phyloP scores from a whole-genome alignment of 2,329 filamentous ascomycete species.

The Alternaria novae-zelandiae region DNA sequence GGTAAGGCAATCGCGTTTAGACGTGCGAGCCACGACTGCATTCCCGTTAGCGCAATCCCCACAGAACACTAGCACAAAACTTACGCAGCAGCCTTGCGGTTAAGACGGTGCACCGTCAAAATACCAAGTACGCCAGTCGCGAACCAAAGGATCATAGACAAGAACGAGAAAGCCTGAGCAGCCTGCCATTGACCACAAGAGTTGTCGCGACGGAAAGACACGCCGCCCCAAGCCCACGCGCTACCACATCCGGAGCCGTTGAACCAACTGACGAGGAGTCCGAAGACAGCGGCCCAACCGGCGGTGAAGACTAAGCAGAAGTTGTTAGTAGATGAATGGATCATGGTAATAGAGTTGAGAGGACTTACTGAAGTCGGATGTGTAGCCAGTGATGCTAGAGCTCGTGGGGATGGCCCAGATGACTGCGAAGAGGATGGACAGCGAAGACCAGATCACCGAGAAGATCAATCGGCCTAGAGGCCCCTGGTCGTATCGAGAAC shows the following conservation, averaged over 20 bases:
- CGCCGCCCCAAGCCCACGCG: slow-evolving; percentile 60
- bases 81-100: slow-evolving; percentile 13
- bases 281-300: slow-evolving; percentile 65
- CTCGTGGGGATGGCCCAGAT: slow-evolving; percentile 77
- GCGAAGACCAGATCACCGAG: slow-evolving; percentile 71
- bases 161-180: slow-evolving; percentile 72
- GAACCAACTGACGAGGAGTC: slow-evolving; percentile 50
- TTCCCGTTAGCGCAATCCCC: not conserved
- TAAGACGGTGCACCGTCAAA: slow-evolving; percentile 26
- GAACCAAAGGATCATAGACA: slow-evolving; percentile 75
- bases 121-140: slow-evolving; percentile 53
- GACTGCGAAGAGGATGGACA: slow-evolving; percentile 72
- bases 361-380: slow-evolving; percentile 62
- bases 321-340: not conserved
- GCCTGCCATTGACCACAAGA: slow-evolving; percentile 75
- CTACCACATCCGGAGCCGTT: slow-evolving; percentile 32
- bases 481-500: slow-evolving; percentile 56
- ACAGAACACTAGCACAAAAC: not conserved
- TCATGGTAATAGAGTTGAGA: too few species aligned
- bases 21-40: not conserved
- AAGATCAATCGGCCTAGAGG: slow-evolving; percentile 74
- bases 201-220: slow-evolving; percentile 50
- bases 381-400: slow-evolving; percentile 71
- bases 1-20: not conserved
- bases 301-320: slow-evolving; percentile 62